Conservation (phyloP, 2,329 filamentous ascomycete genomes). For the Lachnellula arida region DNA sequence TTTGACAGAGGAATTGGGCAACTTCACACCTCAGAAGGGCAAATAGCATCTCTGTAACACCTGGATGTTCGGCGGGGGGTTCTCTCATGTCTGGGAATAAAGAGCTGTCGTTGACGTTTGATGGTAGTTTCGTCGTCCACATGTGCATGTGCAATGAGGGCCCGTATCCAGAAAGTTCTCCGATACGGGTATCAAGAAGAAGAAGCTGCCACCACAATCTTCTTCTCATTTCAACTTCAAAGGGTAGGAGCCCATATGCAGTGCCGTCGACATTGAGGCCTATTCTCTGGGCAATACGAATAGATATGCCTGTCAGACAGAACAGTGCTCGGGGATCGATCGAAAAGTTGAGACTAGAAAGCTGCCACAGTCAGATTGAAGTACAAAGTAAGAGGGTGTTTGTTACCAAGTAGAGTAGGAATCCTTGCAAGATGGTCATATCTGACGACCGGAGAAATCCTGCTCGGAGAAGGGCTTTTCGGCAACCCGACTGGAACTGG, state of each 20-base stretch:
- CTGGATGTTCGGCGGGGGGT: conserved; percentile 36
- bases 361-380: conserved; percentile 7
- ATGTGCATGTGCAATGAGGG: conserved; percentile 38
- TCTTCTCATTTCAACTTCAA: conserved; percentile 55
- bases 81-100: conserved; percentile 41
- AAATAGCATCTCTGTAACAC: conserved; percentile 43
- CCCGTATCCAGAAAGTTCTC: conserved; percentile 49
- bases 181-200: conserved; percentile 52
- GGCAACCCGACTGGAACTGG: conserved; percentile 53
- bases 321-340: conserved; percentile 42
- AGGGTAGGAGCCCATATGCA: conserved; percentile 36
- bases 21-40: conserved; percentile 33
- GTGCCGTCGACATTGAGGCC: conserved; percentile 42
- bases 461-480: conserved; percentile 62
- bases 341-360: conserved; percentile 32
- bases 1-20: conserved; percentile 13
- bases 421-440: conserved; percentile 61
- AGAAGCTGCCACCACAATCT: conserved; percentile 60
- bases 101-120: conserved; percentile 50
- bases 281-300: conserved; percentile 46
- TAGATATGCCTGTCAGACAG: conserved; percentile 43
- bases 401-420: conserved; percentile 60
- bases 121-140: conserved; percentile 45
- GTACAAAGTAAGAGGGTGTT: conserved; percentile 5
- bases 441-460: conserved; percentile 62